Base-by-base conservation (phyloP, 129 eudicot species). In the Ambrosia artemisiifolia region DNA sequence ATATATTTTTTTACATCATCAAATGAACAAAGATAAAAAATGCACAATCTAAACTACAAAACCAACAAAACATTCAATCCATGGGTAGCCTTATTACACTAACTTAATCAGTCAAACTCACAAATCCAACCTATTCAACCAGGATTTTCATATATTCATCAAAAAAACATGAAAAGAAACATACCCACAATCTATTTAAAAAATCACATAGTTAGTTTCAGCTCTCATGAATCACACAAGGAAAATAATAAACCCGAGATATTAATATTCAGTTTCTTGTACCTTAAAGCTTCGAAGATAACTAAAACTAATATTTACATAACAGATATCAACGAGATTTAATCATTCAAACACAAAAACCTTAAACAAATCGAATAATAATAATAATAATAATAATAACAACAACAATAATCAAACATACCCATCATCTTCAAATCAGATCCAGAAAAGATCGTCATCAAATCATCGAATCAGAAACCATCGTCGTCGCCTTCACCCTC, bases 151-250 rank as follows among this genome's bases (percentile, higher is more conserved):
- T 4, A 8, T 33, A 12, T 35, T n/a, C 44, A 32, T n/a, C 16
- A 35, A 18, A 44, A 63, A 17, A 40, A 40, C 28, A 7, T 66
- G 35, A 66, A 66, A 40, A 66, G 71, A 65, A 43, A 44, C 71
- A 65, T 43, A 64, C 6, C 14, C 34, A 4, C 11, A 2, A 34
- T 62, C 14, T 16, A 62, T 40, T 40, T 40, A n/a, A 47, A 46
- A 43, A 24, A 49, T 24, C 19, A 24, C n/a, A 49, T 5, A 17
- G 19, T 19, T 24, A 46, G 34, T 7, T 11, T 7, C 36, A 66
- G 46, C 70, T 46, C 7, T 35, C 34, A 14, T 7, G 11, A 9
- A 32, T 63, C 67, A 62, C 43, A 63, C 5, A 34, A 38, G 9
- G 2, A 48, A 48, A 48, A 48, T 14, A 48, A n/a, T 48, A 48